phyloP scores from a whole-genome alignment of 2,329 filamentous ascomycete genomes.

The Alternaria ventricosa region DNA sequence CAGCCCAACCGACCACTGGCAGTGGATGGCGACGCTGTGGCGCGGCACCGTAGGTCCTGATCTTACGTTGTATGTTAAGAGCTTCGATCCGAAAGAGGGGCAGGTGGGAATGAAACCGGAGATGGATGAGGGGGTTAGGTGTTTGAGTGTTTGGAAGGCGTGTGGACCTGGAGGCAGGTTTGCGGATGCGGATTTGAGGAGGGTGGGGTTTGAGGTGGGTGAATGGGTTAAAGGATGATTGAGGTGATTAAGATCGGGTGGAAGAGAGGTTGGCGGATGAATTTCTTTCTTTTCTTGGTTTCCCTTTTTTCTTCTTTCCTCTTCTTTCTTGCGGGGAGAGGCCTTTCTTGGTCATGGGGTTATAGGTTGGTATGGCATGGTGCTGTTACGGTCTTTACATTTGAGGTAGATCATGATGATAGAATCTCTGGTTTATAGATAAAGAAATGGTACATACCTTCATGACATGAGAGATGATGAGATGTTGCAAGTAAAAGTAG shows the following conservation, averaged over 20 bases:
- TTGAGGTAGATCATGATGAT: neutral
- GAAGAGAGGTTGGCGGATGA: neutral
- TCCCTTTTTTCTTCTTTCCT: neutral
- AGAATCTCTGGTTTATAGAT: neutral
- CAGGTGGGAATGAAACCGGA: constrained; percentile 49
- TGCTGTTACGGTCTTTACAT: neutral
- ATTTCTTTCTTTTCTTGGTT: neutral
- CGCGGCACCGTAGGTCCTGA: constrained; percentile 84
- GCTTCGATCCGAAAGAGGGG: constrained; percentile 36
- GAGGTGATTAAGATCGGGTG: neutral
- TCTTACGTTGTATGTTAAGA: constrained; percentile 71
- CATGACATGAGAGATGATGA: neutral
- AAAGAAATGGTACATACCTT: neutral
- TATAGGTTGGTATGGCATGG: neutral
- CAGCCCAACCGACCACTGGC: constrained; percentile 88
- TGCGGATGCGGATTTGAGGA: constrained; percentile 64
- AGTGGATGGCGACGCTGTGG: constrained; percentile 96
- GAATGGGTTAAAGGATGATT: constrained; percentile 69
- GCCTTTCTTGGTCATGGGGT: neutral
- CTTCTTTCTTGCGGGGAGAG: neutral
- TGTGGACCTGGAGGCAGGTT: constrained; percentile 39
- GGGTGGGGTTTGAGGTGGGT: constrained; percentile 84
- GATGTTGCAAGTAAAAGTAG: too few relatives aligned
- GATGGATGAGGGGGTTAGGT: constrained; percentile 49
- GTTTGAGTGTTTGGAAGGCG: constrained; percentile 46